Evolutionary conservation across 139 green algal genomes (phyloP), one percentile per base, ranked within the genome.

Genomic region (Coccomyxa sp.): DNA sequence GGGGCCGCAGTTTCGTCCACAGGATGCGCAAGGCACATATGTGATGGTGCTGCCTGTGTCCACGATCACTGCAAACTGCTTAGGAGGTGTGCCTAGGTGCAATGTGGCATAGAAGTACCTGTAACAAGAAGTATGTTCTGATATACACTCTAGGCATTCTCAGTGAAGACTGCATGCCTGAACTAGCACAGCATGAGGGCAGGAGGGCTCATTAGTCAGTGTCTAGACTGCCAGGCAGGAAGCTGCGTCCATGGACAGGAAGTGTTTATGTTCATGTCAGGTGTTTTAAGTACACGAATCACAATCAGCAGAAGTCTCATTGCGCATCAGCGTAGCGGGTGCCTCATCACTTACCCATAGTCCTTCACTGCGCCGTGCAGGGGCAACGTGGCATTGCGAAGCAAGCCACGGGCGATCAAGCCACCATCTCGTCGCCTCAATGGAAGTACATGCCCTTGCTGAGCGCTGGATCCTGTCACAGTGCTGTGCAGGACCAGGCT

Each of bases 1-100:
- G 18, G 85, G 81, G 10, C 84, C 87, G 64, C 88, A 91, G 31
- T 54, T 76, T 22, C 76, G 64, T 39, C 79, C 84, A 78, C 94
- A 98, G 33, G 74, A 85, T 22, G 84, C 77, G 83, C 95, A 99
- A 0, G 95, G 93, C 24, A 99, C 90, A 86, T 98, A 98, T 0
- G 92, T 97, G 54, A 98, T 93, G 0, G 94, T 97, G 83, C 87
- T 95, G 40, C 95, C 95, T 0, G 95, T 99, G 89, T 99, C 95
- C 16, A 98, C 93, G 77, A 99, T 99, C 9, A 98, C 86, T 6
- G 85, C 84, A 80, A 97, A 98, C 7, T 79, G 76, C 24, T 85
- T 82, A 0, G 89, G 75, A 0, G 93, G 95, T 0, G 91, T 98
- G 24, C 95, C 95, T 22, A 99, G 73, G 33, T 80, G 74, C 12